phyloP scores from a whole-genome alignment of 768 basidiomycete species.

The Leccinellum albellum region DNA sequence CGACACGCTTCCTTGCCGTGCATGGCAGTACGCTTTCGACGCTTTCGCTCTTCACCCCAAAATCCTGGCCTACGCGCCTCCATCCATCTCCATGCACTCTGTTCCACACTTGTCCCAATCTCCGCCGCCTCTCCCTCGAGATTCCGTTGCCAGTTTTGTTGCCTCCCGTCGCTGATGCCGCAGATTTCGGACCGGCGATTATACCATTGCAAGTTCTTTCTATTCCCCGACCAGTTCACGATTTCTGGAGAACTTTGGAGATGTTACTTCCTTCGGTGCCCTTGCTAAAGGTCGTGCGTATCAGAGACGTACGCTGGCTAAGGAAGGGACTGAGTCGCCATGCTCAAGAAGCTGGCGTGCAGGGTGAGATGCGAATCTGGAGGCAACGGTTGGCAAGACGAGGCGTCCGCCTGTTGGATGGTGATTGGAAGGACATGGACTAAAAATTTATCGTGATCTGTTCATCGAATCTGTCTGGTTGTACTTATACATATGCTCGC shows the following conservation, averaged over 20 bases:
- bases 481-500: not conserved
- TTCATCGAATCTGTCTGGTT: not conserved
- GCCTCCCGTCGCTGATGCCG: conserved; percentile 20
- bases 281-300: conserved; percentile 50
- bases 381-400: conserved; percentile 53
- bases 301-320: conserved; percentile 71
- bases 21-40: conserved; percentile 60
- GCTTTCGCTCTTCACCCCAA: conserved; percentile 64
- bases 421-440: conserved; percentile 58
- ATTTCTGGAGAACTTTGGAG: conserved; percentile 57
- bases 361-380: conserved; percentile 81
- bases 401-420: conserved; percentile 63
- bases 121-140: conserved; percentile 73
- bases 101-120: conserved; percentile 46
- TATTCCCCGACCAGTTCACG: conserved; percentile 65
- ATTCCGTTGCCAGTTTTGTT: conserved; percentile 55
- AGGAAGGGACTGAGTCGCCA: conserved; percentile 58
- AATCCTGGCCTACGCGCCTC: conserved; percentile 60
- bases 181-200: conserved; percentile 28
- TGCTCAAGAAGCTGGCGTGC: conserved; percentile 72
- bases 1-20: conserved; percentile 51
- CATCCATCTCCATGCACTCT: conserved; percentile 51
- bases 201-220: conserved; percentile 59
- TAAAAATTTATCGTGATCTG: conserved; percentile 6
- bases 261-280: conserved; percentile 54